Evolutionary conservation across 345 rosid species (phyloP), one percentile per base, ranked within the genome.

Genomic region (Gossypium herbaceum): DNA sequence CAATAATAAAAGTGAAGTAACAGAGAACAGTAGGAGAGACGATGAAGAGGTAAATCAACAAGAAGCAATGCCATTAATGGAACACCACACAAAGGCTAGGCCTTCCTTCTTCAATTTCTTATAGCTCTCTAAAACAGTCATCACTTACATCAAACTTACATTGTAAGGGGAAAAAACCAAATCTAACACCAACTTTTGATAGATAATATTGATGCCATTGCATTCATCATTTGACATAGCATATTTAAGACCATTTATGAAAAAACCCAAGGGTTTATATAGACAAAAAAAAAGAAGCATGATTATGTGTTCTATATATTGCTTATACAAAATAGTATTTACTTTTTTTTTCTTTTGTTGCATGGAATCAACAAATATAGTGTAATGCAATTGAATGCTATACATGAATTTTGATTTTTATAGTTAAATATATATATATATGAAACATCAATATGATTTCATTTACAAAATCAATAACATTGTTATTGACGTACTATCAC

Each of bases 81-180:
- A 67, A 57, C 72, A 77, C 4, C 77, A 61, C 74, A 78, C 57
- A 70, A 79, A 75, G 19, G 58, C 69, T 20, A 76, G 73, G 52
- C 80, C 82, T 68, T 79, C 81, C 11, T 88, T 91, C 79, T 79
- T 89, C 75, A 89, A 91, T 73, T 91, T 91, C 84, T 80, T 91
- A 9, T 86, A 91, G 7, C 83, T 50, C n/a, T 50, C 44, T 9
- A 27, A 16, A 50, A 50, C 15, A 15, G n/a, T 25, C 58, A 50
- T 48, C 58, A 16, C 72, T 68, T 68, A 17, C 45, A 51, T 17
- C 25, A 52, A 29, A 34, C 6, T 34, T 20, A 51, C 27, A 29
- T 2, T 52, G 60, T 51, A 17, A 51, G n/a, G 12, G 8, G 8
- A 8, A 48, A 7, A 22, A 67, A 29, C 34, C 5, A 29, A 29